These are phyloP conservation scores for Mycena crocata DNA, from an alignment of 768 basidiomycete genomes.

Conservation along the genomic window DNA sequence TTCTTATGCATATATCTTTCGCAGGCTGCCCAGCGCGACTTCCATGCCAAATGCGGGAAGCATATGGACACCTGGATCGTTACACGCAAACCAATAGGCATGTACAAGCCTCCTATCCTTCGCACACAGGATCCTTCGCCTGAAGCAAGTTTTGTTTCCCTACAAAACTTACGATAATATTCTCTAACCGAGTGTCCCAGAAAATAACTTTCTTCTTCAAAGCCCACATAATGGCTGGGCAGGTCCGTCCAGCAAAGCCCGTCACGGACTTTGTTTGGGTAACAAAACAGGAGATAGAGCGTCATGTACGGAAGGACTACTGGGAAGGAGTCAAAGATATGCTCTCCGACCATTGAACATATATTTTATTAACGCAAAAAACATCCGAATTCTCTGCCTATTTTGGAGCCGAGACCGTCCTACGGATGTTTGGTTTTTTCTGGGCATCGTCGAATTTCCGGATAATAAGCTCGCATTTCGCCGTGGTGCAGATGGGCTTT, in stretches of 20 bases:
- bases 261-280: slow-evolving; percentile 92
- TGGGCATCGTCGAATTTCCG: slow-evolving; percentile 92
- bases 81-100: slow-evolving; percentile 88
- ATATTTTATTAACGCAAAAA: slow-evolving; percentile 36
- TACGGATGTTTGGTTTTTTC: slow-evolving; percentile 68
- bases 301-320: slow-evolving; percentile 73
- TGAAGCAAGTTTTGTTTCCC: slow-evolving; percentile 47
- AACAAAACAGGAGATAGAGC: slow-evolving; percentile 89
- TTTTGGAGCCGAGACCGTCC: slow-evolving; percentile 65
- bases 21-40: slow-evolving; percentile 80
- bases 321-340: slow-evolving; percentile 86
- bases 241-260: slow-evolving; percentile 69
- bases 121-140: slow-evolving; percentile 42
- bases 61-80: slow-evolving; percentile 96
- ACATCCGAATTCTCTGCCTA: slow-evolving; percentile 36
- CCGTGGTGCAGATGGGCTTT: slow-evolving; percentile 89
- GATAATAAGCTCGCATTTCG: slow-evolving; percentile 90
- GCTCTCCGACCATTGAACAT: slow-evolving; percentile 72
- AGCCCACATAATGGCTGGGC: slow-evolving; percentile 91
- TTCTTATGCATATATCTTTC: slow-evolving; percentile 14
- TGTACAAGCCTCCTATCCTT: slow-evolving; percentile 65
- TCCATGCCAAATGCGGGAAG: slow-evolving; percentile 78
- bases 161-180: not conserved
- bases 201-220: slow-evolving; percentile 90
- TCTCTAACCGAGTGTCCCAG: slow-evolving; percentile 51